Percentiles rank a stretch among this genome's conserved stretches.
phyloP scores from a whole-genome alignment of 2,329 filamentous ascomycete species.

The Aspergillus sp. region DNA sequence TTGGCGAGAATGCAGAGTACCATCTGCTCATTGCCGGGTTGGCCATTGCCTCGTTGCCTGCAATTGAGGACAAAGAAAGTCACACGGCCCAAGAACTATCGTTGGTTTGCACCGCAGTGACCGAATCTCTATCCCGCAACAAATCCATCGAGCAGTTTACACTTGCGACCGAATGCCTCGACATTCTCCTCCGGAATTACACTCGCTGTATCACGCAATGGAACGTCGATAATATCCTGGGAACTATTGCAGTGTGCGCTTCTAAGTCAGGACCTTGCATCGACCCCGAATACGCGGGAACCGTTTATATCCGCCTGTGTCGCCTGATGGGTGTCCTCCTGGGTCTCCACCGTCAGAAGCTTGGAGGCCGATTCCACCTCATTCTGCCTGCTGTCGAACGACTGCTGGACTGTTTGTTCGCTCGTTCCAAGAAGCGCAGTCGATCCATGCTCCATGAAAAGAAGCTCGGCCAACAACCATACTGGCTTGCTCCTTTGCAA shows the following conservation, averaged over 20 bases:
- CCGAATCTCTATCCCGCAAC: constrained; percentile 33
- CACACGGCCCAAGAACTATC: constrained; percentile 38
- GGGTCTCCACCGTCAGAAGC: constrained; percentile 58
- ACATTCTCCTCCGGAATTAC: constrained; percentile 43
- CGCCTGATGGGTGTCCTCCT: constrained; percentile 55
- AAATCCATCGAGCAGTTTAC: constrained; percentile 43
- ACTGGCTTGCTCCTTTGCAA: constrained; percentile 40
- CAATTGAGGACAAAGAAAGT: constrained; percentile 43
- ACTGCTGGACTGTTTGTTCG: constrained; percentile 59
- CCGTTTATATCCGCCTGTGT: constrained; percentile 58
- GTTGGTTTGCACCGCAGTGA: constrained; percentile 37
- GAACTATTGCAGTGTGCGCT: constrained; percentile 38
- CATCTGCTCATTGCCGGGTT: constrained; percentile 41
- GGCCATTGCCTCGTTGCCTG: constrained; percentile 34
- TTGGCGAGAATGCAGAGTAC: constrained; percentile 32
- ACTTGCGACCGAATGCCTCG: constrained; percentile 43
- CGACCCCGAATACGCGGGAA: constrained; percentile 34
- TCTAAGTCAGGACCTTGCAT: constrained; percentile 40
- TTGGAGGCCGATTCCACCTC: constrained; percentile 63
- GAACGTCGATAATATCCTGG: constrained; percentile 48
- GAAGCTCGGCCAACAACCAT: constrained; percentile 28
- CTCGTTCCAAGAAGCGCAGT: constrained; percentile 42
- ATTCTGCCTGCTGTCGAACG: constrained; percentile 57
- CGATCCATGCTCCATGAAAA: constrained; percentile 30
- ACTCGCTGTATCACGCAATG: constrained; percentile 47